Conservation (phyloP, 2,329 filamentous ascomycete genomes). For the Blastomyces silverae region DNA sequence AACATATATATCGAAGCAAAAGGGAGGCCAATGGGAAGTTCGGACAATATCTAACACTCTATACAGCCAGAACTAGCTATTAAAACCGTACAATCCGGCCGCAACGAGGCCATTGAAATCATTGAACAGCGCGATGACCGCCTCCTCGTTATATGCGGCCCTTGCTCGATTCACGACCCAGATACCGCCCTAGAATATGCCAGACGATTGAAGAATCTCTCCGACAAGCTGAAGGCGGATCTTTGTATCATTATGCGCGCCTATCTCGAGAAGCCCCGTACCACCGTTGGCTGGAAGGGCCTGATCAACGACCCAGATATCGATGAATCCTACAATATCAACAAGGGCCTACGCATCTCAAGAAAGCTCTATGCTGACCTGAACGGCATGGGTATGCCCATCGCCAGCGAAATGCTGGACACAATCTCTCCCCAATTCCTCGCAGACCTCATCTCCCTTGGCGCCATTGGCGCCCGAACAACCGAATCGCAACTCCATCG, state of each 20-base stretch:
- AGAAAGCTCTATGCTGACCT: constrained; percentile 89
- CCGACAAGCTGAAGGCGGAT: constrained; percentile 73
- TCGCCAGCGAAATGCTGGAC: constrained; percentile 97
- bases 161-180: constrained; percentile 96
- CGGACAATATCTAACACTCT: neutral
- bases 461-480: constrained; percentile 90
- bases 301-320: constrained; percentile 99
- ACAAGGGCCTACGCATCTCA: constrained; percentile 92
- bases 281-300: constrained; percentile 98
- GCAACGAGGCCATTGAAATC: constrained; percentile 59
- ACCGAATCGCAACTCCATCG: constrained; percentile 96
- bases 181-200: constrained; percentile 83
- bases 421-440: constrained; percentile 98
- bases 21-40: neutral
- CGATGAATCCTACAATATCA: constrained; percentile 95
- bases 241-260: constrained; percentile 94
- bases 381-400: constrained; percentile 80
- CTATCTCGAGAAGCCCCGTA: constrained; percentile 97
- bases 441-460: constrained; percentile 88
- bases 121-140: constrained; percentile 72
- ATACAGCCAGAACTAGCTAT: constrained; percentile 36
- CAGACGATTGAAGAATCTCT: constrained; percentile 64
- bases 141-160: constrained; percentile 87
- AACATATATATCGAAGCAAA: neutral
- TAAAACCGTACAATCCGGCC: constrained; percentile 39